Evolutionary conservation across 495 filamentous ascomycete genomes (phyloP).

Genomic region (Melanomma pulvis-pyrius): DNA sequence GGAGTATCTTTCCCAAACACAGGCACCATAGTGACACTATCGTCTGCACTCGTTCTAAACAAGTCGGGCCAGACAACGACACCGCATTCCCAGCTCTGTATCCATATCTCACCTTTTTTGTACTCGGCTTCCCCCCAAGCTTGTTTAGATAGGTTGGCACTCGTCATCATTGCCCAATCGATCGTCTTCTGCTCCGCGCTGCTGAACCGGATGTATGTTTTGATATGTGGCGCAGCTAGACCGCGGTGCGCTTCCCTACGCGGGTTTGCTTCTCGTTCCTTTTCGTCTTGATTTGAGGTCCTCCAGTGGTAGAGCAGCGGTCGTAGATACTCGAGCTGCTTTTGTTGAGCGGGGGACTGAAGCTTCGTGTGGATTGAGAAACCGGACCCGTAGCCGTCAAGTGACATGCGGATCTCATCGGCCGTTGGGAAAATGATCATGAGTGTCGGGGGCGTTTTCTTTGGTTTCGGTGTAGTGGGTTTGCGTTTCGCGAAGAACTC

Average conservation of each 20-base stretch:
- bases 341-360: conserved; percentile 65
- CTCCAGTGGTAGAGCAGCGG: conserved; percentile 71
- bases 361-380: conserved; percentile 81
- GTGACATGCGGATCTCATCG: conserved; percentile 72
- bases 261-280: not conserved
- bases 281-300: not conserved
- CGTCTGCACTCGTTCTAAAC: conserved; percentile 45
- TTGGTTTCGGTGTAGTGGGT: conserved; percentile 38
- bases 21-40: conserved; percentile 60
- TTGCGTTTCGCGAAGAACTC: conserved; percentile 16
- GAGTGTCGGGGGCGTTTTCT: conserved; percentile 43
- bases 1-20: conserved; percentile 66
- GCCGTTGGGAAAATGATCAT: conserved; percentile 80
- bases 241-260: conserved; percentile 59
- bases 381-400: conserved; percentile 75
- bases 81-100: conserved; percentile 84
- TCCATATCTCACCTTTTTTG: conserved; percentile 60
- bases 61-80: conserved; percentile 83
- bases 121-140: conserved; percentile 75
- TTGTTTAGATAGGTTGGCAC: conserved; percentile 85
- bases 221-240: conserved; percentile 89
- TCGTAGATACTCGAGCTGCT: conserved; percentile 73
- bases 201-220: conserved; percentile 80
- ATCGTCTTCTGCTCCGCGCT: conserved; percentile 55
- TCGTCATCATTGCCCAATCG: conserved; percentile 86